Evolutionary conservation across 2,329 filamentous ascomycete genomes (phyloP), one percentile per base, ranked within the genome.

Genomic region (Graphiopsis chlorocephala): DNA sequence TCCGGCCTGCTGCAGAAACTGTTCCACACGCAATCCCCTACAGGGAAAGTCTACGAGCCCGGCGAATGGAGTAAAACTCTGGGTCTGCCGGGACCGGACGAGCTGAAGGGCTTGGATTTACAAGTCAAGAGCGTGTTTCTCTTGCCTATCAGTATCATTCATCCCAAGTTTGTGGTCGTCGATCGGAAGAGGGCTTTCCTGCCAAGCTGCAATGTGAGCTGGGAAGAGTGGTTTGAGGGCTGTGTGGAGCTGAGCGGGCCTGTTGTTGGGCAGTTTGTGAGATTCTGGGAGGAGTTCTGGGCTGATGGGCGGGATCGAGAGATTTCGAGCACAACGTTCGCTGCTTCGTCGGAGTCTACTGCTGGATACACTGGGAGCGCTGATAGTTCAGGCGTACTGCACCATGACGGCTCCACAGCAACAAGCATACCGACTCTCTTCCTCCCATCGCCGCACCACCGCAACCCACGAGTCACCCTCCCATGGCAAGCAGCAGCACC

Each of bases 141-240:
- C 67, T 80, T 88, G 2, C 92, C 92, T 0, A 88, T 95, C 66
- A 92, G 90, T 71, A 89, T 96, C n/a, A 90, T 95, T 87, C 92
- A 96, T 73, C 89, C 91, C 0, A 96, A 96, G 72, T 94, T 91
- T 70, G 82, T 94, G 42, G 82, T 95, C 15, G 76, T 94, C 1
- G 92, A 96, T 74, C 83, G 88, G 0, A 75, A 80, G 33, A 82
- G 78, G 2, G 89, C 89, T 0, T 88, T 89, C 71, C 76, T 95
- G 11, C 91, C 91, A 0, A 92, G 89, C 70, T 93, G 90, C 76
- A 96, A 96, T 70, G 86, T 96, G 4, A 93, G 90, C 72, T 95
- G 90, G 90, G 92, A 95, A 76, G 78, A 86, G n/a, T 96, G 92
- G 92, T 88, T 94, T 28, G 92, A 96, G 75, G 90, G 89, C 0